Conservation (phyloP, 2,329 filamentous ascomycete species). For the Alternaria ethzedia region DNA sequence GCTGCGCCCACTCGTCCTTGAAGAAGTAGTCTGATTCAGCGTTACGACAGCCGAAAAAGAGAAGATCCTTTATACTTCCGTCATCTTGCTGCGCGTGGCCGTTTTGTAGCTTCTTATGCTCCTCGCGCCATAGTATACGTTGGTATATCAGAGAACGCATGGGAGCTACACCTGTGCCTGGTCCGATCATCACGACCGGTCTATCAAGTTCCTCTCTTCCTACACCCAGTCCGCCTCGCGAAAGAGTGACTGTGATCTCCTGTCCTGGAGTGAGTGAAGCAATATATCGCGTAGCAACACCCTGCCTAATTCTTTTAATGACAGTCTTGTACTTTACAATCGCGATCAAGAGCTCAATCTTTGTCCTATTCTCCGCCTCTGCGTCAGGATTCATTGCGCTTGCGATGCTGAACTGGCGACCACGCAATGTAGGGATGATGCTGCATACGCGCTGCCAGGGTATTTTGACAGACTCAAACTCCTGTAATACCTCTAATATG, state of each 20-base stretch:
- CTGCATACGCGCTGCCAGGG: conserved; percentile 75
- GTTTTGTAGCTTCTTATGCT: conserved; percentile 7
- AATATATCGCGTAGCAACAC: conserved; percentile 89
- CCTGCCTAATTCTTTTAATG: conserved; percentile 81
- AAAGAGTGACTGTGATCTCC: conserved; percentile 64
- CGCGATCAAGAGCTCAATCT: conserved; percentile 78
- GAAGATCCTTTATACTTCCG: conserved; percentile 47
- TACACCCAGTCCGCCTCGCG: conserved; percentile 58
- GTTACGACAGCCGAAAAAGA: conserved; percentile 89
- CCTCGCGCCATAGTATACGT: conserved; percentile 56
- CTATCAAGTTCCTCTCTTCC: conserved; percentile 51
- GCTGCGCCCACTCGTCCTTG: conserved; percentile 70
- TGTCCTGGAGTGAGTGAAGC: conserved; percentile 66
- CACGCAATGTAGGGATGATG: conserved; percentile 81
- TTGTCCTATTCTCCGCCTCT: conserved; percentile 42
- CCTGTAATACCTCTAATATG: conserved; percentile 89
- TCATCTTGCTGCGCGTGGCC: neutral
- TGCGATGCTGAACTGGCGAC: conserved; percentile 92
- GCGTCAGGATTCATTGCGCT: conserved; percentile 63
- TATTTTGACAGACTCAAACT: conserved; percentile 84
- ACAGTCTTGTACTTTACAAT: conserved; percentile 92
- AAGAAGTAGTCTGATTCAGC: conserved; percentile 81
- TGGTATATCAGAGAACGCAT: conserved; percentile 82
- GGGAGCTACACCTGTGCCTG: conserved; percentile 87
- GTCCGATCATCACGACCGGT: conserved; percentile 79